phyloP scores from a whole-genome alignment of 2,329 filamentous ascomycete genomes.

The Stemphylium lycopersici region DNA sequence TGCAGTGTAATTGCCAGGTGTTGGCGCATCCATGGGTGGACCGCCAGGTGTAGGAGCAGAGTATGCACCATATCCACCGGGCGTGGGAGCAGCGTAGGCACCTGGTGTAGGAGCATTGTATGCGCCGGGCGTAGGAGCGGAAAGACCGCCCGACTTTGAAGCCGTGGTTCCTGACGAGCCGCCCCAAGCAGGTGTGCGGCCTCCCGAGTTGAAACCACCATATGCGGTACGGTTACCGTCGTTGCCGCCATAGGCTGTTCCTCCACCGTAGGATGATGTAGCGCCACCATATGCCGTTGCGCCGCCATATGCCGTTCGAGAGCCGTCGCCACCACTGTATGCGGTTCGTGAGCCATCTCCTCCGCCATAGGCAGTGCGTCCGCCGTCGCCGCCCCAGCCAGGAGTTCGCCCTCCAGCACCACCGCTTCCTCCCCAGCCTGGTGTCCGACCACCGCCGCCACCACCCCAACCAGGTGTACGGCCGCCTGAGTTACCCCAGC shows the following conservation, averaged over 20 bases:
- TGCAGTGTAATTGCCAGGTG: constrained; percentile 49
- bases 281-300: constrained; percentile 74
- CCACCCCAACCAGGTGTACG: constrained; percentile 54
- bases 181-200: constrained; percentile 61
- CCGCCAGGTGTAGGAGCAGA: constrained; percentile 47
- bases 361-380: constrained; percentile 53
- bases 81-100: constrained; percentile 46
- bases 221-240: constrained; percentile 52
- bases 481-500: constrained; percentile 49
- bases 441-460: constrained; percentile 53
- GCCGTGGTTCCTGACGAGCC: constrained; percentile 53
- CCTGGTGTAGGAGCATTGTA: constrained; percentile 47
- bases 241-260: constrained; percentile 42
- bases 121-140: constrained; percentile 41
- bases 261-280: constrained; percentile 75
- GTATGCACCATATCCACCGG: constrained; percentile 44
- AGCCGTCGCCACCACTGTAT: constrained; percentile 49
- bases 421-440: constrained; percentile 53
- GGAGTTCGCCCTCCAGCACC: constrained; percentile 48
- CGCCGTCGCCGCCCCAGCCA: constrained; percentile 52
- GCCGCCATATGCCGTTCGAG: constrained; percentile 53
- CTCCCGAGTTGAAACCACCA: constrained; percentile 60
- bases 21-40: constrained; percentile 47
- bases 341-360: constrained; percentile 47
- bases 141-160: constrained; percentile 38